Base-by-base conservation (phyloP, 257 asterid genomes). In the Petunia axillaris region DNA sequence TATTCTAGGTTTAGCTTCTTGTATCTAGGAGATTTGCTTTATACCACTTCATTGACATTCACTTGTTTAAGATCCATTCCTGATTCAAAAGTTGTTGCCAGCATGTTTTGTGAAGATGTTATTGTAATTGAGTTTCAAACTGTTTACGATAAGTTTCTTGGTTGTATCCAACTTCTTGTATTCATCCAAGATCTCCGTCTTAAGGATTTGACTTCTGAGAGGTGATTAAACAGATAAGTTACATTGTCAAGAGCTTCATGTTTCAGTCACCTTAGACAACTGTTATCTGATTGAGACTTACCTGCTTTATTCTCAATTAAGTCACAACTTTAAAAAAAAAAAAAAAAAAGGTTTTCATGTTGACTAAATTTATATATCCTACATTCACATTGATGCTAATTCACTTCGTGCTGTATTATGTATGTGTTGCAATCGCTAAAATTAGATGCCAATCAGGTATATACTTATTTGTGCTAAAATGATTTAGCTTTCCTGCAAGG, bases 1-100 rank as follows among this genome's bases (percentile, higher is more conserved):
- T 40, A 25, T 76, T 60, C 68, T 58, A 73, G 78, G 78, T 50
- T 73, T 73, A 50, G 78, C 0, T 73, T 60, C 2, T 50, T 50
- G 78, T 73, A 73, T 73, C 35, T 73, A 73, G 63, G 78, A 73
- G 62, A 36, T 73, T 73, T 73, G 78, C 78, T 73, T 73, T 73
- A 50, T 50, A 73, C 77, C 77, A 73, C 46, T 73, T 73, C 46
- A 71, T 73, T 50, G 78, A 73, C 63, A 73, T 50, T 73, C 5
- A 50, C 46, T 38, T 35, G 62, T 73, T 50, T 6, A 50, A 48
- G 78, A 73, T 50, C 41, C 78, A 70, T 25, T 70, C 43, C 10
- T 70, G 77, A 70, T 48, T 70, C 77, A 70, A 70, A 70, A 70
- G 59, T 57, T 57, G 62, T 50, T 73, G 63, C 14, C 43, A 11